Conservation (phyloP, 257 asterid genomes). For the Nicotiana knightiana region DNA sequence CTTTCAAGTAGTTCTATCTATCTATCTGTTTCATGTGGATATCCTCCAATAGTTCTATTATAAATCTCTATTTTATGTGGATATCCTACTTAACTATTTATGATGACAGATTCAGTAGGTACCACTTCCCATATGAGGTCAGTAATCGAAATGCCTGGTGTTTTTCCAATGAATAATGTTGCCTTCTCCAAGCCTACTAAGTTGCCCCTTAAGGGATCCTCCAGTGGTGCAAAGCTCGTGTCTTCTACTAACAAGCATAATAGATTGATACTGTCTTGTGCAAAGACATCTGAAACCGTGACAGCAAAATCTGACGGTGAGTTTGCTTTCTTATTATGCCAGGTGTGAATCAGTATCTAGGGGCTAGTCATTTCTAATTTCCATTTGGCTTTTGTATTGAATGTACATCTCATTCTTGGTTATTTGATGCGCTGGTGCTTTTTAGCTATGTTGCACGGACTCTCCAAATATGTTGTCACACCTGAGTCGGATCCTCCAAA, state of each 20-base stretch:
- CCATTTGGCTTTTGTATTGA: neutral
- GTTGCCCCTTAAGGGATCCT: conserved; percentile 21
- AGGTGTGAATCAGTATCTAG: neutral
- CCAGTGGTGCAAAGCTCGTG: conserved; percentile 32
- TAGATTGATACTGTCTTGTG: conserved; percentile 43
- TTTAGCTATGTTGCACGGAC: neutral
- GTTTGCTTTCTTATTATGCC: conserved; percentile 8
- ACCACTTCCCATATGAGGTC: conserved; percentile 38
- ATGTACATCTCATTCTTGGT: neutral
- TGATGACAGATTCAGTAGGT: conserved; percentile 29
- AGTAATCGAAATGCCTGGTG: conserved; percentile 43
- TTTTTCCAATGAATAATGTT: conserved; percentile 29
- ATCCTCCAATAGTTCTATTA: neutral
- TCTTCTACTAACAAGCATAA: conserved; percentile 39
- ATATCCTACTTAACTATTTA: conserved; percentile 14
- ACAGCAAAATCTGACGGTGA: conserved; percentile 51
- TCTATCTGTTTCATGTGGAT: conserved; percentile 2
- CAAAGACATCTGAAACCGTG: conserved; percentile 50
- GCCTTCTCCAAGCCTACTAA: conserved; percentile 28
- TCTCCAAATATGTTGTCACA: no score
- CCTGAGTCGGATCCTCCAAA: no score
- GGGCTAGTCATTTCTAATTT: neutral
- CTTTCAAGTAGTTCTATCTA: conserved; percentile 3
- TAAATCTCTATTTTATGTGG: conserved; percentile 9
- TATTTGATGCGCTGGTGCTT: neutral